phyloP scores from a whole-genome alignment of 352 stramenopile genomes.

The Globisporangium nunn region DNA sequence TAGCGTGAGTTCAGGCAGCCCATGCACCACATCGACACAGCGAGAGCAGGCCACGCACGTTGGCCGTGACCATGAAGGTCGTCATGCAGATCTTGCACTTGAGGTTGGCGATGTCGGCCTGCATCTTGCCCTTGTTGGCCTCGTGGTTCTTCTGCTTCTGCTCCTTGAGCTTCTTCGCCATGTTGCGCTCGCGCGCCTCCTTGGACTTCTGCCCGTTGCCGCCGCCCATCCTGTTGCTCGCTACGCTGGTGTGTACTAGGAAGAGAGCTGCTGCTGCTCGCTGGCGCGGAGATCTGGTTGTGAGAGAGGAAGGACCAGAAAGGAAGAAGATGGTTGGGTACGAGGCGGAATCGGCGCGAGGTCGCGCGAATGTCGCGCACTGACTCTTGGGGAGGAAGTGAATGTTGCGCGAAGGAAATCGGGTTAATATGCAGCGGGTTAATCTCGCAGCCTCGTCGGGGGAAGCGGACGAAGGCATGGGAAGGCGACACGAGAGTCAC shows the following conservation, averaged over 20 bases:
- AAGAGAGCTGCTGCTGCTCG: background rate
- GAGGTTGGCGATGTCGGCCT: slow-evolving; percentile 62
- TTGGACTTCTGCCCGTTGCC: slow-evolving; percentile 80
- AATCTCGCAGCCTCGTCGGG: too few species aligned
- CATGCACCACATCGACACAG: background rate
- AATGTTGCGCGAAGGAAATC: background rate
- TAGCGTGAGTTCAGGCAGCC: too few species aligned
- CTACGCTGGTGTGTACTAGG: too few species aligned
- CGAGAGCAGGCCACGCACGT: slow-evolving; percentile 29
- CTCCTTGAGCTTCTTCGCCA: slow-evolving; percentile 83
- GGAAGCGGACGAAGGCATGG: too few species aligned
- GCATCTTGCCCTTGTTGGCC: slow-evolving; percentile 80
- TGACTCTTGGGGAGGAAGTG: background rate
- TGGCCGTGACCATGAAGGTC: slow-evolving; percentile 82
- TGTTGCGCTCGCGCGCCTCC: slow-evolving; percentile 76
- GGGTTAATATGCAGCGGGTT: too few species aligned
- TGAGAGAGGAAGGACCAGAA: background rate
- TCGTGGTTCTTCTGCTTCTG: slow-evolving; percentile 73
- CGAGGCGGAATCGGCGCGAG: background rate
- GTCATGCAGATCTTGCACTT: slow-evolving; percentile 89
- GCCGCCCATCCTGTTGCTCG: slow-evolving; percentile 50
- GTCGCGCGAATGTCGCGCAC: background rate
- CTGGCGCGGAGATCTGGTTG: slow-evolving; percentile 2
- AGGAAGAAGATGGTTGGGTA: background rate
- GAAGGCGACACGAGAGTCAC: too few species aligned